A percentile compares a stretch with the other conserved stretches of the same genome.
These are phyloP conservation scores for Trichothecium roseum DNA, from an alignment of 2,329 filamentous ascomycete species.

Conservation along the genomic window DNA sequence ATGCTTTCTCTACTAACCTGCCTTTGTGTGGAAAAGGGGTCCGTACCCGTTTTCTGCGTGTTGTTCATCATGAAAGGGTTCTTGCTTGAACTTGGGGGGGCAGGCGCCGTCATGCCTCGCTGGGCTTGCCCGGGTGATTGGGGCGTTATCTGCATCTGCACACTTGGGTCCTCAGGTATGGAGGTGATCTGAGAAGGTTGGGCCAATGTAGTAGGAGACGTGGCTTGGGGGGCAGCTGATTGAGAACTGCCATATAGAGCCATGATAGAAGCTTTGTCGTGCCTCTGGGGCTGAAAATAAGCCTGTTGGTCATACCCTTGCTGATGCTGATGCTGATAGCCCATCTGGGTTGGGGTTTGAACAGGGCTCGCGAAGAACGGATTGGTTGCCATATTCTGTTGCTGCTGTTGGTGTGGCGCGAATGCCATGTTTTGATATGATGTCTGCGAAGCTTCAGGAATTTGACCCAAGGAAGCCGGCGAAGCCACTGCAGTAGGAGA, in stretches of 20 bases:
- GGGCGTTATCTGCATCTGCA: slow-evolving; percentile 9
- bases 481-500: slow-evolving; percentile 41
- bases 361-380: slow-evolving; percentile 23
- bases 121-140: slow-evolving; percentile 10
- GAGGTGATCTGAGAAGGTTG: slow-evolving; percentile 15
- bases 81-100: slow-evolving; percentile 37
- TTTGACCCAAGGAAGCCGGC: slow-evolving; percentile 34
- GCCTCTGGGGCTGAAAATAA: slow-evolving; percentile 32
- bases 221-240: slow-evolving; percentile 34
- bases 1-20: slow-evolving; percentile 59
- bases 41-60: slow-evolving; percentile 12
- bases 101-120: slow-evolving; percentile 20
- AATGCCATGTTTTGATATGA: slow-evolving; percentile 23
- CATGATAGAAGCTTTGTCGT: slow-evolving; percentile 66
- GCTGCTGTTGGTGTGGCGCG: not conserved
- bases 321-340: slow-evolving; percentile 15
- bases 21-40: slow-evolving; percentile 26
- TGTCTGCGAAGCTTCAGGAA: slow-evolving; percentile 40
- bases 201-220: slow-evolving; percentile 17
- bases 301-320: slow-evolving; percentile 18
- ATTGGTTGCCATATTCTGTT: slow-evolving; percentile 12
- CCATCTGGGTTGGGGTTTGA: slow-evolving; percentile 16
- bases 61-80: slow-evolving; percentile 44
- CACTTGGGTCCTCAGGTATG: slow-evolving; percentile 17
- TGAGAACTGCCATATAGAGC: slow-evolving; percentile 61